phyloP scores from a whole-genome alignment of 208 protist species.

The Blastocrithidia nonstop region DNA sequence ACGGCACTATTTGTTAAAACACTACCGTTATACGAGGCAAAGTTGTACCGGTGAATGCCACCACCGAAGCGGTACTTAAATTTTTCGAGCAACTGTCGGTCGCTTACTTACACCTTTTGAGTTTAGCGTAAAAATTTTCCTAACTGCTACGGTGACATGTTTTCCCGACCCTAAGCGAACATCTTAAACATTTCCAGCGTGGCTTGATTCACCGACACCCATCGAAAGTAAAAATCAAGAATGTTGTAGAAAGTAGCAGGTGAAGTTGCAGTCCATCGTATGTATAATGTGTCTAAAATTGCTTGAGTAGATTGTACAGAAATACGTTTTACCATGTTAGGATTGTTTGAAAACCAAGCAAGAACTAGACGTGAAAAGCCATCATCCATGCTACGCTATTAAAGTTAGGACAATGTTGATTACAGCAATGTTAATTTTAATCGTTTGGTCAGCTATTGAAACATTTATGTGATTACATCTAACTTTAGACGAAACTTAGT shows the following conservation, averaged over 20 bases:
- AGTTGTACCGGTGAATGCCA: slow-evolving; percentile 77
- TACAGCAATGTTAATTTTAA: slow-evolving; percentile 39
- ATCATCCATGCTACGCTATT: slow-evolving; percentile 72
- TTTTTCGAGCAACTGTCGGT: slow-evolving; percentile 66
- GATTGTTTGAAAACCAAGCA: slow-evolving; percentile 53
- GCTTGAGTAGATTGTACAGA: slow-evolving; percentile 17
- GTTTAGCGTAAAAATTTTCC: slow-evolving; percentile 60
- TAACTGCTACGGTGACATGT: slow-evolving; percentile 57
- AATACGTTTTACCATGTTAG: slow-evolving; percentile 20
- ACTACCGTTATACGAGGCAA: slow-evolving; percentile 56
- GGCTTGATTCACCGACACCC: slow-evolving; percentile 41
- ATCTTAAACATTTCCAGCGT: slow-evolving; percentile 58
- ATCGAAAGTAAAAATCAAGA: slow-evolving; percentile 39
- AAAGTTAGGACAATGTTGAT: slow-evolving; percentile 22
- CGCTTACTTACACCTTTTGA: slow-evolving; percentile 49
- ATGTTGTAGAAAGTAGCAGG: slow-evolving; percentile 38
- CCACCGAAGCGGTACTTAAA: slow-evolving; percentile 78
- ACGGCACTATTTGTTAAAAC: slow-evolving; percentile 73
- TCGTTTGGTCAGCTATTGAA: slow-evolving; percentile 9
- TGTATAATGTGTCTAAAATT: slow-evolving; percentile 44
- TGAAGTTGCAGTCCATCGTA: slow-evolving; percentile 28
- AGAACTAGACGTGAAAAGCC: slow-evolving; percentile 66
- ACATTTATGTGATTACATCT: slow-evolving; percentile 18
- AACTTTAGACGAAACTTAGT: slow-evolving; percentile 73
- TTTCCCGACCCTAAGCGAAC: slow-evolving; percentile 44